Evolutionary conservation across 768 basidiomycete genomes (phyloP).

Genomic region (Hysterangium stoloniferum): DNA sequence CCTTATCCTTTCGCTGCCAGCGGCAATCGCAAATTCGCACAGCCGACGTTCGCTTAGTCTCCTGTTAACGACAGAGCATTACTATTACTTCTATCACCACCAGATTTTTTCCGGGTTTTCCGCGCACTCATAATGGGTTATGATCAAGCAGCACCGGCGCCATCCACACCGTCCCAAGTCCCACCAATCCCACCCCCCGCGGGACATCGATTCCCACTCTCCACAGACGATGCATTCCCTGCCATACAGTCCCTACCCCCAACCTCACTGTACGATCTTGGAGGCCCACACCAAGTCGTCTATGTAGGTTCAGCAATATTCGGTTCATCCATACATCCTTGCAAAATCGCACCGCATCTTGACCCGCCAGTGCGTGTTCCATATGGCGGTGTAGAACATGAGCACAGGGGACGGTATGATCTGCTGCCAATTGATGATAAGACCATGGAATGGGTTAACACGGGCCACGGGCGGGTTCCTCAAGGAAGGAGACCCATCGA

Average conservation of each 20-base stretch:
- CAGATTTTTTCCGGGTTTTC: no score
- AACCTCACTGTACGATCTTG: conserved; percentile 50
- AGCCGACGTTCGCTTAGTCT: no score
- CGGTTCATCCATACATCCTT: conserved; percentile 62
- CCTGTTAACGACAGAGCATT: no score
- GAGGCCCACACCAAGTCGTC: conserved; percentile 38
- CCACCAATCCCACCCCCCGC: conserved; percentile 41
- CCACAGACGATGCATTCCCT: conserved; percentile 39
- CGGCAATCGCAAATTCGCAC: no score
- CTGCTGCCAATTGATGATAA: conserved; percentile 58
- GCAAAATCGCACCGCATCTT: conserved; percentile 68
- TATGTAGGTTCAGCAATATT: conserved; percentile 72
- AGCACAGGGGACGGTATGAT: conserved; percentile 63
- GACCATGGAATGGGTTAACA: conserved; percentile 69
- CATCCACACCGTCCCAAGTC: conserved; percentile 5
- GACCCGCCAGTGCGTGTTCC: conserved; percentile 45
- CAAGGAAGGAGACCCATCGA: conserved; percentile 51
- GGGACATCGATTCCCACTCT: conserved; percentile 57
- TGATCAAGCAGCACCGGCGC: no score
- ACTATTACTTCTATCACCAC: no score
- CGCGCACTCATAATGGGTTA: no score
- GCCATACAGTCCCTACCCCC: conserved; percentile 35
- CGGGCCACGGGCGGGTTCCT: conserved; percentile 54
- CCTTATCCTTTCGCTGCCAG: no score
- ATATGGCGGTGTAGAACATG: conserved; percentile 53